These are phyloP conservation scores for Teunomyces cretensis DNA, from an alignment of 805 yeast species.

Conservation along the genomic window DNA sequence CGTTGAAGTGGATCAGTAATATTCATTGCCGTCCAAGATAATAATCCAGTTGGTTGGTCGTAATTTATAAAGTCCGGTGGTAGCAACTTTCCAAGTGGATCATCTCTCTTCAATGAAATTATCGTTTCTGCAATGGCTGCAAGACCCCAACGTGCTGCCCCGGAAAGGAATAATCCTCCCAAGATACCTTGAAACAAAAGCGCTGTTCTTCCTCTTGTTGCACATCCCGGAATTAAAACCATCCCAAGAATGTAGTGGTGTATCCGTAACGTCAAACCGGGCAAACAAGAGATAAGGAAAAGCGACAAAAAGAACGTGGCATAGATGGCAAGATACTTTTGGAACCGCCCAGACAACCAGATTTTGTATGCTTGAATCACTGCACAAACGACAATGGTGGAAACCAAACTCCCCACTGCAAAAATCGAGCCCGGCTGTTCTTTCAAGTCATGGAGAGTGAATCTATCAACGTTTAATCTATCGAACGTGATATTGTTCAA, in stretches of 20 bases:
- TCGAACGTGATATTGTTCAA: constrained; percentile 88
- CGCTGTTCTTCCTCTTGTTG: constrained; percentile 69
- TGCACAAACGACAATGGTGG: constrained; percentile 50
- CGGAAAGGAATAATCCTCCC: constrained; percentile 77
- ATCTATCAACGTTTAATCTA: constrained; percentile 80
- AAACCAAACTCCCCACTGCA: constrained; percentile 55
- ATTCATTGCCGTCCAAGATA: constrained; percentile 36
- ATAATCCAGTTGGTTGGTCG: constrained; percentile 25
- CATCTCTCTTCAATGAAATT: constrained; percentile 65
- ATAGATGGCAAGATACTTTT: constrained; percentile 58
- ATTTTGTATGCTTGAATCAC: constrained; percentile 72
- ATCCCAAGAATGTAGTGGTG: constrained; percentile 81
- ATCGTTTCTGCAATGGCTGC: constrained; percentile 85
- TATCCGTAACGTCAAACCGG: constrained; percentile 71
- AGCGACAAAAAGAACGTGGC: constrained; percentile 42
- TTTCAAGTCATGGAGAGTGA: constrained; percentile 68
- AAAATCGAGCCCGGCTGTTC: constrained; percentile 75
- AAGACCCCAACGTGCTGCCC: constrained; percentile 90
- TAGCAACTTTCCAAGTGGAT: constrained; percentile 55
- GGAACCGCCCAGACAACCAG: constrained; percentile 76
- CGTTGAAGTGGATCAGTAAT: constrained; percentile 9
- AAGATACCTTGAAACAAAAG: constrained; percentile 80
- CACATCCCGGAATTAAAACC: constrained; percentile 78
- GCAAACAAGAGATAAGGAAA: constrained; percentile 47
- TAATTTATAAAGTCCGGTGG: constrained; percentile 52